These are phyloP conservation scores for Cladophialophora carrionii DNA, from an alignment of 2,329 filamentous ascomycete species.

Conservation along the genomic window DNA sequence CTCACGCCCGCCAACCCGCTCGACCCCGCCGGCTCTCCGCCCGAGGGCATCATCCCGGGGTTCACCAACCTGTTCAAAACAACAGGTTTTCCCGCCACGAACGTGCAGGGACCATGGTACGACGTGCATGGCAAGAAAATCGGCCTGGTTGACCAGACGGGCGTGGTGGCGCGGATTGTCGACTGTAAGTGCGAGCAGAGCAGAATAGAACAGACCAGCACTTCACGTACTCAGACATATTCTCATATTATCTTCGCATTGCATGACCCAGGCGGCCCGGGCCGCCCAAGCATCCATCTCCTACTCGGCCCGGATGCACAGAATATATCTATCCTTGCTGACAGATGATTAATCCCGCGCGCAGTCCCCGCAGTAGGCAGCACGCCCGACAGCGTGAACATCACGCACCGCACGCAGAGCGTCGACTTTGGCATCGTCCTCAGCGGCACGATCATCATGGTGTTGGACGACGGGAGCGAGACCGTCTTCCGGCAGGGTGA, in stretches of 20 bases:
- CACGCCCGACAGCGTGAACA: slow-evolving; percentile 30
- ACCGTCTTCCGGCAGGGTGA: slow-evolving; percentile 40
- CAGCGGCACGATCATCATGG: slow-evolving; percentile 39
- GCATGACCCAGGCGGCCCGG: no score
- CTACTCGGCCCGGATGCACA: no score
- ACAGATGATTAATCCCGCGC: background rate
- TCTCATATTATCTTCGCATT: no score
- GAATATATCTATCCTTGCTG: background rate
- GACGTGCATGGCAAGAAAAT: slow-evolving; percentile 40
- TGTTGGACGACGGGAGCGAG: slow-evolving; percentile 41
- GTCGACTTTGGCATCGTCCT: slow-evolving; percentile 43
- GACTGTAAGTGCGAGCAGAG: slow-evolving; percentile 34
- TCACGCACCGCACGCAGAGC: slow-evolving; percentile 38
- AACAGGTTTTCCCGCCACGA: slow-evolving; percentile 36
- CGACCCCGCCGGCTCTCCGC: slow-evolving; percentile 34
- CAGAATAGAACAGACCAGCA: background rate
- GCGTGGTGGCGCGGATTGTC: slow-evolving; percentile 38
- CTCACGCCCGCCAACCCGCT: slow-evolving; percentile 40
- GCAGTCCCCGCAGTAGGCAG: slow-evolving; percentile 33
- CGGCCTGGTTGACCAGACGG: slow-evolving; percentile 34
- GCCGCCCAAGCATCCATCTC: no score
- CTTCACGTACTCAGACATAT: background rate
- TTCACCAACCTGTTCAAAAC: slow-evolving; percentile 40
- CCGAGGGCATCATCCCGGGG: slow-evolving; percentile 35
- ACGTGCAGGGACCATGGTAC: slow-evolving; percentile 34